Percentiles rank a stretch among this genome's conserved stretches.
phyloP scores from a whole-genome alignment of 1,284 basidiomycete species.

The Waitea zeae region DNA sequence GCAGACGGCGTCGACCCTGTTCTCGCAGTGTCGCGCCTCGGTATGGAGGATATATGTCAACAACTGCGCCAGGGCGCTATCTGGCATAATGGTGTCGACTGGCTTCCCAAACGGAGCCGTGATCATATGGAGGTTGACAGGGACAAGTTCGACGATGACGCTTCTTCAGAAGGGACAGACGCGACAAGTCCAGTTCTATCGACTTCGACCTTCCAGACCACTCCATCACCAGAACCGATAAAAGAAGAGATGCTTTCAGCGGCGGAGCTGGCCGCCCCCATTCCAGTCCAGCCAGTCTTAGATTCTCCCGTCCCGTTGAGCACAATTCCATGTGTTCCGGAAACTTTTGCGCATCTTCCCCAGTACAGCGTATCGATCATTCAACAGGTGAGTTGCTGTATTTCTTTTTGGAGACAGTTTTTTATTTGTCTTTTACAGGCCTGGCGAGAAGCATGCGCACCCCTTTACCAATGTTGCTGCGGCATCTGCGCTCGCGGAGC shows the following conservation, averaged over 20 bases:
- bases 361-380: conserved; percentile 37
- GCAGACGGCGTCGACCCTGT: conserved; percentile 22
- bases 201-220: conserved; percentile 54
- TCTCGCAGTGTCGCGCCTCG: conserved; percentile 33
- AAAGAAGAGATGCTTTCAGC: conserved; percentile 16
- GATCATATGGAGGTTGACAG: conserved; percentile 11
- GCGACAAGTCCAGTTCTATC: conserved; percentile 61
- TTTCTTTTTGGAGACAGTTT: conserved; percentile 4
- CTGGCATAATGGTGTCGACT: conserved; percentile 56
- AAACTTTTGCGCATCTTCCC: conserved; percentile 39
- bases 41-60: conserved; percentile 36
- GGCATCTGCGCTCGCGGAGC: conserved; percentile 50
- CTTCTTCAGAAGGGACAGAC: conserved; percentile 26
- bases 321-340: conserved; percentile 50
- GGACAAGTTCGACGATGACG: conserved; percentile 3
- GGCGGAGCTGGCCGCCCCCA: conserved; percentile 18
- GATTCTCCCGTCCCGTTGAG: conserved; percentile 37
- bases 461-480: conserved; percentile 54
- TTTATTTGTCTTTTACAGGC: conserved; percentile 19
- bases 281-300: conserved; percentile 36
- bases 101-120: conserved; percentile 30
- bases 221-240: conserved; percentile 50
- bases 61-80: conserved; percentile 37
- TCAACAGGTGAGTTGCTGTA: conserved; percentile 29
- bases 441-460: conserved; percentile 57